Evolutionary conservation across 768 basidiomycete genomes (phyloP).

Genomic region (Tephrocybe sp.): DNA sequence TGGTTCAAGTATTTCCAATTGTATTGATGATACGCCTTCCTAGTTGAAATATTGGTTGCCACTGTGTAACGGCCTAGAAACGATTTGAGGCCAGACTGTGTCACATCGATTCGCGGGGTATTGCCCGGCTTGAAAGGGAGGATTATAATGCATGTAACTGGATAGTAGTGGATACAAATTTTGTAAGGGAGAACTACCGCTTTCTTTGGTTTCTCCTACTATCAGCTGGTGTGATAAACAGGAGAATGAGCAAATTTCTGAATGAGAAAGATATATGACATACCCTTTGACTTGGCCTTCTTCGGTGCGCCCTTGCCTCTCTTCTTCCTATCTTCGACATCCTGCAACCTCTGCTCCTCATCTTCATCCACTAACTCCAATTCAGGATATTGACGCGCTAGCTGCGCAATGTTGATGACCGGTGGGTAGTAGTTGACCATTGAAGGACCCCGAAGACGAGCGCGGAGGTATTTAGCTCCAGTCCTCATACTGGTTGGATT

Average conservation of each 20-base stretch:
- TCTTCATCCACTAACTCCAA: constrained; percentile 60
- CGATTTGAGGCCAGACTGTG: too few species aligned
- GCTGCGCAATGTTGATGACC: constrained; percentile 50
- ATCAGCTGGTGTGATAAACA: constrained; percentile 41
- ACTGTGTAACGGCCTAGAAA: too few species aligned
- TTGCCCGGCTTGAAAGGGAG: neutral
- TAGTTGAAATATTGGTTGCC: too few species aligned
- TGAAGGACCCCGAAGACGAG: constrained; percentile 78
- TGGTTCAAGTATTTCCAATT: too few species aligned
- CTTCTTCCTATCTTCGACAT: constrained; percentile 63
- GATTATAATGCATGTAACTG: neutral
- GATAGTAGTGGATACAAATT: too few species aligned
- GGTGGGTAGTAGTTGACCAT: constrained; percentile 83
- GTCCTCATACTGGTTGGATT: constrained; percentile 82
- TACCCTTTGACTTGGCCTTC: constrained; percentile 72
- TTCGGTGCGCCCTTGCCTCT: constrained; percentile 84
- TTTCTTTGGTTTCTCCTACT: constrained; percentile 50
- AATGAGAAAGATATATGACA: constrained; percentile 19
- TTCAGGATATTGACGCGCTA: constrained; percentile 51
- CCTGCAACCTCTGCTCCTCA: constrained; percentile 66
- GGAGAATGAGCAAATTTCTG: neutral
- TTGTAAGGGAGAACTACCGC: too few species aligned
- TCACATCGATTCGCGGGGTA: neutral
- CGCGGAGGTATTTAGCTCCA: constrained; percentile 88
- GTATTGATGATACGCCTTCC: too few species aligned